A percentile compares a stretch with the other conserved stretches of the same genome.
These are phyloP conservation scores for Lipomyces kockii DNA, from an alignment of 805 yeast species.

Conservation along the genomic window DNA sequence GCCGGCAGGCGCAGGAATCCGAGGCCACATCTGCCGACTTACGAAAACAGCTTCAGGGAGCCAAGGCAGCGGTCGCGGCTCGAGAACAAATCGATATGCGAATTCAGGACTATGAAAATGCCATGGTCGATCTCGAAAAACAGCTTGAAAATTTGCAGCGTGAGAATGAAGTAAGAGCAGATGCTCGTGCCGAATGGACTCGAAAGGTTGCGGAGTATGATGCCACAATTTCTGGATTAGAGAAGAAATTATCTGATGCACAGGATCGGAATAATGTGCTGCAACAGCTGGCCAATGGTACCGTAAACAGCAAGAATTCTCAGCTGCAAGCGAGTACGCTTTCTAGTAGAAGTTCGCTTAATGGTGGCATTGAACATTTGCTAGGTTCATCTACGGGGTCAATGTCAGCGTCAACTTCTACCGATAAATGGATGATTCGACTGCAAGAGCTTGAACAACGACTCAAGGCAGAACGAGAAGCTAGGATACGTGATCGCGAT, in stretches of 20 bases:
- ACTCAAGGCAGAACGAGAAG: constrained; percentile 39
- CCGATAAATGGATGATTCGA: constrained; percentile 34
- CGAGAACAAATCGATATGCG: constrained; percentile 9
- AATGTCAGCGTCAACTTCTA: constrained; percentile 8
- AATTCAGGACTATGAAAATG: constrained; percentile 8
- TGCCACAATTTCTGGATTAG: constrained; percentile 14
- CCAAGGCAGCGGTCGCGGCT: not conserved
- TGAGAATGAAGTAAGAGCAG: constrained; percentile 8
- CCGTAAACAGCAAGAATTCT: constrained; percentile 10
- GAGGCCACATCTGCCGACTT: constrained; percentile 3
- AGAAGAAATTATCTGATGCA: constrained; percentile 19
- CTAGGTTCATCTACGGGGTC: constrained; percentile 15
- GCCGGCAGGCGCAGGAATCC: not conserved
- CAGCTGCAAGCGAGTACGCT: constrained; percentile 8
- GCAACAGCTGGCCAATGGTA: constrained; percentile 17
- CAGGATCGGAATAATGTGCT: constrained; percentile 14
- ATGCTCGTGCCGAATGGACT: constrained; percentile 17
- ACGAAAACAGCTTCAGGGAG: constrained; percentile 5
- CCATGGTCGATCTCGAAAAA: constrained; percentile 9
- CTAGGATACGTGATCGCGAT: constrained; percentile 37
- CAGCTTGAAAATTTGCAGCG: constrained; percentile 16
- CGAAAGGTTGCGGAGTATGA: constrained; percentile 22
- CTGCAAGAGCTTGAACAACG: constrained; percentile 38
- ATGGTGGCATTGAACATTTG: constrained; percentile 10
- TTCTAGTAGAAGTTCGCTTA: constrained; percentile 3